Conservation (phyloP, 108 stramenopile species). For the Schizochytrium sp. region DNA sequence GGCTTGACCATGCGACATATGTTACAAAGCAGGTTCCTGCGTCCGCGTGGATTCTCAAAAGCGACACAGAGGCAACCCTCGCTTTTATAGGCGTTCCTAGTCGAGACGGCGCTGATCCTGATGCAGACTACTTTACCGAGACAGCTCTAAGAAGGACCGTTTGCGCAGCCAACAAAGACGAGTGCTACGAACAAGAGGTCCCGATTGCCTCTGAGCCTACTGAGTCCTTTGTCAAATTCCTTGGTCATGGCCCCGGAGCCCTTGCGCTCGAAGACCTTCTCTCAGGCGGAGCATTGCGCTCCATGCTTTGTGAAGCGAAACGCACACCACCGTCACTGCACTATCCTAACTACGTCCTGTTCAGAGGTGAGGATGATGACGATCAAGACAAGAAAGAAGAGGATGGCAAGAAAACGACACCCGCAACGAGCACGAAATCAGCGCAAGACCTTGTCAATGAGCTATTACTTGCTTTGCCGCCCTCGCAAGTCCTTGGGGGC, state of each 20-base stretch:
- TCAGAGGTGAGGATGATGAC: background rate
- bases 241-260: background rate
- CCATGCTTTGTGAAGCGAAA: background rate
- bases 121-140: background rate
- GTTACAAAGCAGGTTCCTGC: background rate
- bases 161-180: background rate
- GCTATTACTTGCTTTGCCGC: background rate
- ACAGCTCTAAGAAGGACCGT: background rate
- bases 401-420: too few species aligned
- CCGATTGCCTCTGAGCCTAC: background rate
- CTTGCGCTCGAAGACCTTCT: background rate
- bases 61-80: background rate
- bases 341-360: background rate
- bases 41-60: background rate
- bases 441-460: background rate
- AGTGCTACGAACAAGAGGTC: background rate
- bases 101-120: background rate
- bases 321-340: background rate
- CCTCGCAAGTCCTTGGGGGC: background rate
- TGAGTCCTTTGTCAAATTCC: background rate
- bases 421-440: background rate
- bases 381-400: too few species aligned
- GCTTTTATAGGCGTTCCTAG: background rate
- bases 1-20: background rate
- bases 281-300: background rate